phyloP scores from a whole-genome alignment of 2,329 filamentous ascomycete genomes.

The Xylariaceae sp. region DNA sequence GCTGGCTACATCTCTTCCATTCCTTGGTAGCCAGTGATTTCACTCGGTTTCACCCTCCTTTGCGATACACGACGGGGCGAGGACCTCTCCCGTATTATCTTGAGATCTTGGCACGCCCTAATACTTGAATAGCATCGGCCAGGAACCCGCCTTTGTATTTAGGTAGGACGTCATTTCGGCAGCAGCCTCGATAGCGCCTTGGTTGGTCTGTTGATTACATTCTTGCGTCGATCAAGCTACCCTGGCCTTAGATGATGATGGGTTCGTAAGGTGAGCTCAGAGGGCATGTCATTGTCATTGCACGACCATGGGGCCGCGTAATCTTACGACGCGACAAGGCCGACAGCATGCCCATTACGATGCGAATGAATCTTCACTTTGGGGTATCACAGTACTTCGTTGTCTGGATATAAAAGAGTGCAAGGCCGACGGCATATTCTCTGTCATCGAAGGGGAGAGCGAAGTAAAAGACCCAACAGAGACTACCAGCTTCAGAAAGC shows the following conservation, averaged over 20 bases:
- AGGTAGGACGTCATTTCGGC: too few species aligned
- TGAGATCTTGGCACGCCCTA: too few species aligned
- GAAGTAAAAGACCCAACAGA: neutral
- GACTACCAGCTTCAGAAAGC: neutral
- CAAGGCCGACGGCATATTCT: too few species aligned
- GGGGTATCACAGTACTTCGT: too few species aligned
- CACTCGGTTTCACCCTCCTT: too few species aligned
- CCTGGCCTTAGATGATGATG: neutral
- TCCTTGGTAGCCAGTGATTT: slow-evolving; percentile 5
- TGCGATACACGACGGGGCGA: too few species aligned
- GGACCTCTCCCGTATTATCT: slow-evolving; percentile 6
- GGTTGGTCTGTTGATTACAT: slow-evolving; percentile 9
- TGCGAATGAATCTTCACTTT: too few species aligned
- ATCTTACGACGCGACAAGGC: slow-evolving; percentile 2
- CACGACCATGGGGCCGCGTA: slow-evolving; percentile 12
- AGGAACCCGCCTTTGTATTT: slow-evolving; percentile 10
- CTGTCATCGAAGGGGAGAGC: neutral
- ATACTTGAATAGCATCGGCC: too few species aligned
- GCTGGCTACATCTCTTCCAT: slow-evolving; percentile 3
- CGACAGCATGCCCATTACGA: too few species aligned
- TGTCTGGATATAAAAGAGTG: slow-evolving; percentile 12
- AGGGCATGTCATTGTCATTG: slow-evolving; percentile 9
- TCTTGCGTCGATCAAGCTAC: slow-evolving; percentile 1
- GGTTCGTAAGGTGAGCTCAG: neutral
- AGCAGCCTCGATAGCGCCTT: neutral